Evolutionary conservation across 192 early-diverging fungal genomes (phyloP).

Genomic region (Coemansia umbellata): DNA sequence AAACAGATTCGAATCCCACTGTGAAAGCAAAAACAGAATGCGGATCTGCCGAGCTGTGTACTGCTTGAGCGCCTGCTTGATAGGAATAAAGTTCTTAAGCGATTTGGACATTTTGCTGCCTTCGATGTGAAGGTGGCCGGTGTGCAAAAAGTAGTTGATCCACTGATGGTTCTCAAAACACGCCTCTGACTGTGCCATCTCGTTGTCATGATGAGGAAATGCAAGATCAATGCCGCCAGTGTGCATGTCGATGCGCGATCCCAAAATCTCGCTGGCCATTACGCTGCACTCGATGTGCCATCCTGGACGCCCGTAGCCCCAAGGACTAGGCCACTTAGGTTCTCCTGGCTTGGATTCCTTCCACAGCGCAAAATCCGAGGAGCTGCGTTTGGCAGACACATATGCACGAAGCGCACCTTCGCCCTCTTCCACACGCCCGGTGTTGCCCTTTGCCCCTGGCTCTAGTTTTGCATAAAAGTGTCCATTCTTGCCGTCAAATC

Average conservation of each 20-base stretch:
- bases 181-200: slow-evolving; percentile 94
- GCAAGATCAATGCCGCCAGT: slow-evolving; percentile 92
- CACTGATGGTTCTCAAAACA: slow-evolving; percentile 88
- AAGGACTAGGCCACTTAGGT: slow-evolving; percentile 89
- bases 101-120: slow-evolving; percentile 98
- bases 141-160: slow-evolving; percentile 99
- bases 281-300: slow-evolving; percentile 99
- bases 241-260: slow-evolving; percentile 89
- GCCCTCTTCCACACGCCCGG: slow-evolving; percentile 72
- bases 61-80: slow-evolving; percentile 80
- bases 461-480: slow-evolving; percentile 95
- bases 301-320: slow-evolving; percentile 91
- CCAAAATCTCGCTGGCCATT: slow-evolving; percentile 93
- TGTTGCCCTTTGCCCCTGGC: slow-evolving; percentile 82
- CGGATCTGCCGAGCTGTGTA: slow-evolving; percentile 83
- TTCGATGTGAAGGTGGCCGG: slow-evolving; percentile 92
- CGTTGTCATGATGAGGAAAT: slow-evolving; percentile 99
- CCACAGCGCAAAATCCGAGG: slow-evolving; percentile 95
- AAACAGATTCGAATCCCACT: slow-evolving; percentile 85
- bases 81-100: slow-evolving; percentile 97
- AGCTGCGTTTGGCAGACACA: slow-evolving; percentile 61
- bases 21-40: slow-evolving; percentile 81
- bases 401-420: slow-evolving; percentile 80
- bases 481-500: slow-evolving; percentile 72
- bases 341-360: slow-evolving; percentile 92